phyloP scores from a whole-genome alignment of 768 basidiomycete genomes.

The Mycena galopus region DNA sequence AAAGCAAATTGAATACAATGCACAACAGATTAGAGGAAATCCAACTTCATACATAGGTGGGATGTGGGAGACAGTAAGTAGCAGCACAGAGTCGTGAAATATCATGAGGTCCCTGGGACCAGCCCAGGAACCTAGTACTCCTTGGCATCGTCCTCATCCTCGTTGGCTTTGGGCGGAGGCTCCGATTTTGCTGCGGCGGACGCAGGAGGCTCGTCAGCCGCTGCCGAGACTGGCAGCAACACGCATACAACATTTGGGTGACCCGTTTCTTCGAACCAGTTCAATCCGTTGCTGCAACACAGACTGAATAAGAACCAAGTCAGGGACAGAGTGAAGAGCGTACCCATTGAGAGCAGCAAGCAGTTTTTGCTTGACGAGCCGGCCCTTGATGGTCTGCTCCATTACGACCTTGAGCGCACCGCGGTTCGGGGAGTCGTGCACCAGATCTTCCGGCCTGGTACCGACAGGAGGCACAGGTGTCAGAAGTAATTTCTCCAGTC shows the following conservation, averaged over 20 bases:
- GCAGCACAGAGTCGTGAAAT: background rate
- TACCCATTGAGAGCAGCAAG: constrained; percentile 21
- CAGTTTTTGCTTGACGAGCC: constrained; percentile 31
- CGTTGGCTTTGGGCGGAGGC: constrained; percentile 2
- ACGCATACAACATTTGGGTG: constrained; percentile 30
- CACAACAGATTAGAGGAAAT: background rate
- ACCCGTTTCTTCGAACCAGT: constrained; percentile 22
- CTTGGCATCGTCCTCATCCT: constrained; percentile 25
- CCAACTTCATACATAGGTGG: background rate
- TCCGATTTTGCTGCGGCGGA: background rate
- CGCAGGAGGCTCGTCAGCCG: background rate
- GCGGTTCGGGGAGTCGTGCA: constrained; percentile 34
- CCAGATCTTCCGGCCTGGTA: constrained; percentile 28
- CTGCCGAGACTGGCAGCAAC: constrained; percentile 20
- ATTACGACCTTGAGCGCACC: constrained; percentile 30
- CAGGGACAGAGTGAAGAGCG: background rate
- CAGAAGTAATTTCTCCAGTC: constrained; percentile 29
- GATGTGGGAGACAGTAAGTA: background rate
- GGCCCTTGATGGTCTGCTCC: constrained; percentile 36
- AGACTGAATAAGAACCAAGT: background rate
- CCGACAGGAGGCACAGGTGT: constrained; percentile 32
- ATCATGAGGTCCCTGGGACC: background rate
- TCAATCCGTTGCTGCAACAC: constrained; percentile 24
- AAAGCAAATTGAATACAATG: constrained; percentile 1
- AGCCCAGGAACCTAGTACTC: no score